phyloP scores from a whole-genome alignment of 805 yeast genomes.

The Lachancea dasiensis region DNA sequence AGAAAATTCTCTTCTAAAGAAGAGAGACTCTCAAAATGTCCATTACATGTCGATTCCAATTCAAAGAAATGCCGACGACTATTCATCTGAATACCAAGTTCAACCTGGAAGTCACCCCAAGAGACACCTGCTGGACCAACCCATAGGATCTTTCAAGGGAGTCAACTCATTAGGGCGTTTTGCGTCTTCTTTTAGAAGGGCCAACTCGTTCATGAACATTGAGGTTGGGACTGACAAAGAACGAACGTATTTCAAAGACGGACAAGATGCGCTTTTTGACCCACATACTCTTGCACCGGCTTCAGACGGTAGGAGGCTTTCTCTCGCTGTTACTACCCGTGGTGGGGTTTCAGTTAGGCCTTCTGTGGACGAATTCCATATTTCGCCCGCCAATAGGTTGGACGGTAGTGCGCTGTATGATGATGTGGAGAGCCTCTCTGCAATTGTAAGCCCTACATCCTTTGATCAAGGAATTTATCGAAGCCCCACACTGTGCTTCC shows the following conservation, averaged over 20 bases:
- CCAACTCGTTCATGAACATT: constrained; percentile 62
- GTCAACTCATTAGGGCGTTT: constrained; percentile 67
- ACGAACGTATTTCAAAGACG: constrained; percentile 58
- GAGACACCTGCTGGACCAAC: constrained; percentile 38
- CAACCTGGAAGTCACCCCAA: constrained; percentile 16
- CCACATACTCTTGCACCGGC: constrained; percentile 66
- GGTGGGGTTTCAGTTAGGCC: constrained; percentile 23
- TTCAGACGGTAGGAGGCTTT: constrained; percentile 54
- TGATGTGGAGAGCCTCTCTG: constrained; percentile 40
- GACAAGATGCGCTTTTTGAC: constrained; percentile 59
- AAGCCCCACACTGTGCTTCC: constrained; percentile 38
- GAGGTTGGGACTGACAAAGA: constrained; percentile 38
- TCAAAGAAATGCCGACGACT: constrained; percentile 13
- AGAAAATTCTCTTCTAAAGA: constrained; percentile 6
- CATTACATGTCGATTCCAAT: constrained; percentile 32
- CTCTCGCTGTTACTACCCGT: constrained; percentile 41
- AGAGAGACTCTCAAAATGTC: constrained; percentile 12
- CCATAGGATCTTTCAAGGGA: constrained; percentile 57
- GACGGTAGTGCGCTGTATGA: constrained; percentile 23
- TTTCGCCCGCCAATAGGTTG: background rate
- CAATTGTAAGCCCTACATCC: constrained; percentile 31
- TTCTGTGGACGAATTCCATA: constrained; percentile 21
- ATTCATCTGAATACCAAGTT: constrained; percentile 4
- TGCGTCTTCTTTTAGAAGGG: constrained; percentile 73
- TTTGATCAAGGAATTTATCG: constrained; percentile 26